phyloP scores from a whole-genome alignment of 176 grass and related monocot genomes.

The Pharus latifolius region DNA sequence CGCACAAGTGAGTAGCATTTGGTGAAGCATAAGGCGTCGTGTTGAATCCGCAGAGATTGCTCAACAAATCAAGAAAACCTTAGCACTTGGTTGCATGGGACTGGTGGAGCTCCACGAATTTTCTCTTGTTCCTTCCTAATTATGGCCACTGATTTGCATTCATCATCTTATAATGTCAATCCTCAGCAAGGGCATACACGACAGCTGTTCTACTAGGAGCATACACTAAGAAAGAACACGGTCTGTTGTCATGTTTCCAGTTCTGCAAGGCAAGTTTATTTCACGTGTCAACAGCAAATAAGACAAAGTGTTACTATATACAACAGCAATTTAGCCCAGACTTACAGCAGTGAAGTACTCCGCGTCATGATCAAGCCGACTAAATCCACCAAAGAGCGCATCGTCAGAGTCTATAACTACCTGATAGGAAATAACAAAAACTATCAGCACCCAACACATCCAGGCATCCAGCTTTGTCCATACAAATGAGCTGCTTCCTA shows the following conservation, averaged over 20 bases:
- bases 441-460: neutral
- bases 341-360: slow-evolving; percentile 86
- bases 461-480: neutral
- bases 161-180: slow-evolving; percentile 1
- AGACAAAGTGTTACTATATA: neutral
- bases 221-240: slow-evolving; percentile 69
- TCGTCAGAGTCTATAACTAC: slow-evolving; percentile 77
- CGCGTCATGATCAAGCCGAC: slow-evolving; percentile 62
- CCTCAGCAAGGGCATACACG: slow-evolving; percentile 64
- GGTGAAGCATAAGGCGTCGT: neutral
- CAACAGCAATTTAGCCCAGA: neutral
- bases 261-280: slow-evolving; percentile 39
- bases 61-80: neutral
- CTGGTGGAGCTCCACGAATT: neutral
- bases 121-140: neutral
- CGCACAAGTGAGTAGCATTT: neutral
- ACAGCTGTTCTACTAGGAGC: slow-evolving; percentile 79
- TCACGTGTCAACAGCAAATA: neutral
- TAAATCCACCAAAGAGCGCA: slow-evolving; percentile 80
- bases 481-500: neutral
- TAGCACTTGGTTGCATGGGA: neutral
- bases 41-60: neutral
- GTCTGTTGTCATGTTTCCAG: slow-evolving; percentile 66
- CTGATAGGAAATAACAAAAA: slow-evolving; percentile 28
- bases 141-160: neutral